A percentile compares a stretch with the other conserved stretches of the same genome.
Conservation (phyloP, 2,329 filamentous ascomycete species). For the Aureobasidium namibiae region DNA sequence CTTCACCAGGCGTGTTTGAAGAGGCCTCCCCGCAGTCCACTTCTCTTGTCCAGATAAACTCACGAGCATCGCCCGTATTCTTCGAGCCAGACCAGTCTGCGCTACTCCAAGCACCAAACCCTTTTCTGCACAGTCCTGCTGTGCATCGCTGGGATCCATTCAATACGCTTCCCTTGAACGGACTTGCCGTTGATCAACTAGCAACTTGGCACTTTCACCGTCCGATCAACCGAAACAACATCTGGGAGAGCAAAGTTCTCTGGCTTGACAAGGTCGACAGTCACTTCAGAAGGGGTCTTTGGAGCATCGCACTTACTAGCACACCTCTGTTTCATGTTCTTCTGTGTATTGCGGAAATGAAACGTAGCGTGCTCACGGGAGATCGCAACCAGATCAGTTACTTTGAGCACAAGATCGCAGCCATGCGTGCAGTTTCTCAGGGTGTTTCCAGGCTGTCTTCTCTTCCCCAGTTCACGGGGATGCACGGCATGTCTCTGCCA, state of each 20-base stretch:
- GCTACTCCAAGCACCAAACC: background rate
- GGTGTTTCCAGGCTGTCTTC: constrained; percentile 3
- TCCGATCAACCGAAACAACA: constrained; percentile 6
- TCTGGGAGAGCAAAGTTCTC: constrained; percentile 11
- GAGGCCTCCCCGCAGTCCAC: background rate
- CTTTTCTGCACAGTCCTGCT: background rate
- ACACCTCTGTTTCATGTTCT: constrained; percentile 7
- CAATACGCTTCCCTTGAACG: constrained; percentile 8
- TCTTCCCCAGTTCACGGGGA: constrained; percentile 1
- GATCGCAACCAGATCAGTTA: constrained; percentile 10
- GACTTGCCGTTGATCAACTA: constrained; percentile 1
- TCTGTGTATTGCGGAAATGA: constrained; percentile 8
- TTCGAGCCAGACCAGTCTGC: background rate
- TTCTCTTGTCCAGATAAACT: background rate
- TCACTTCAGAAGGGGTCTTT: background rate
- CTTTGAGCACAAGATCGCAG: constrained; percentile 10
- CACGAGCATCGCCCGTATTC: background rate
- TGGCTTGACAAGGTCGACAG: constrained; percentile 11
- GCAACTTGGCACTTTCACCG: constrained; percentile 9
- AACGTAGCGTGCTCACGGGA: constrained; percentile 5
- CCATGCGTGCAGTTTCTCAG: constrained; percentile 8
- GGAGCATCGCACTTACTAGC: constrained; percentile 7
- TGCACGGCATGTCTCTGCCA: background rate
- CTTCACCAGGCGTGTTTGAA: background rate
- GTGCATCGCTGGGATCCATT: constrained; percentile 11